A percentile compares a stretch with the other conserved stretches of the same genome.
Conservation (phyloP, 495 filamentous ascomycete genomes). For the Talaromyces adpressus region DNA sequence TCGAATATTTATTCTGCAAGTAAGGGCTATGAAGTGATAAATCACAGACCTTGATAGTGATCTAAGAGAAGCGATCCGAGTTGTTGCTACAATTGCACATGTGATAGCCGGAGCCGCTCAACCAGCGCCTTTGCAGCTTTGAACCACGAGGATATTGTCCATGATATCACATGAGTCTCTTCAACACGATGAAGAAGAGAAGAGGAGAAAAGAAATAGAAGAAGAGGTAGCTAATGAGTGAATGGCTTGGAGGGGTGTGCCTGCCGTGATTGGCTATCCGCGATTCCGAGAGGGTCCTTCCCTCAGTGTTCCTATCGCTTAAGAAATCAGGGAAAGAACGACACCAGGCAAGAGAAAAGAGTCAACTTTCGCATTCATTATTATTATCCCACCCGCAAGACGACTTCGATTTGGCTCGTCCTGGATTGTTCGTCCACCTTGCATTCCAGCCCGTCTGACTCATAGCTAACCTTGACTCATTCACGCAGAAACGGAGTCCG, state of each 20-base stretch:
- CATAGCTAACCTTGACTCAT: not conserved
- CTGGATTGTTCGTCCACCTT: not conserved
- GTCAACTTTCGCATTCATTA: not conserved
- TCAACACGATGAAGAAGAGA: no score
- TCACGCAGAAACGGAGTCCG: not conserved
- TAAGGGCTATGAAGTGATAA: not conserved
- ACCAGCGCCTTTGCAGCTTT: not conserved
- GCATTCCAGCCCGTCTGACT: not conserved
- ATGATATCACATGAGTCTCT: not conserved
- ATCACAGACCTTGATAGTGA: not conserved
- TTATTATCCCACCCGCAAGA: not conserved
- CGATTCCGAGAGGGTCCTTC: slow-evolving; percentile 7
- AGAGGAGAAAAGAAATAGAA: not conserved
- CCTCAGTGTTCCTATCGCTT: not conserved
- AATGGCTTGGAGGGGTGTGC: slow-evolving; percentile 36
- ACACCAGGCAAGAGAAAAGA: not conserved
- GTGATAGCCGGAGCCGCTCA: not conserved
- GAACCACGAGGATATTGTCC: not conserved
- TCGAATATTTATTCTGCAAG: not conserved
- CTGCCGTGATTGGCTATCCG: slow-evolving; percentile 25
- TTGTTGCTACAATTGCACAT: not conserved
- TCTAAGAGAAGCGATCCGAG: not conserved
- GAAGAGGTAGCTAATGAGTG: slow-evolving; percentile 18
- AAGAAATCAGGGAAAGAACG: not conserved
- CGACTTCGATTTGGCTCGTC: not conserved